These are phyloP conservation scores for Chaetomium fimeti DNA, from an alignment of 495 filamentous ascomycete species.

Conservation along the genomic window DNA sequence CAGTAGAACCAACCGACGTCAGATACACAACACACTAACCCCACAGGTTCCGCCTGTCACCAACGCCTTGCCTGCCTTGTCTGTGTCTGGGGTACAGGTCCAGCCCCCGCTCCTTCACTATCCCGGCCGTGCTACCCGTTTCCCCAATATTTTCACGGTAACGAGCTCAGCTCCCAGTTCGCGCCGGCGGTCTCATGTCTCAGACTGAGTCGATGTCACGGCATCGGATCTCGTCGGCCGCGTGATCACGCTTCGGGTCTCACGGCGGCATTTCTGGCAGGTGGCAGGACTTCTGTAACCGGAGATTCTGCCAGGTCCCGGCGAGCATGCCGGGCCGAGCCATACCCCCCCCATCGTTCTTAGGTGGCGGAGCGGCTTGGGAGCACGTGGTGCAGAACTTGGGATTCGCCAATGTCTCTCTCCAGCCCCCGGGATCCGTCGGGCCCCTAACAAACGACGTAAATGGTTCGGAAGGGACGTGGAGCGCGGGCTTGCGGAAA, in stretches of 20 bases:
- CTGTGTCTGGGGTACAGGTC: slow-evolving; percentile 5
- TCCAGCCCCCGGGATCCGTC: slow-evolving; percentile 5
- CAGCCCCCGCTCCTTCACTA: neutral
- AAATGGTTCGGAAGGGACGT: slow-evolving; percentile 17
- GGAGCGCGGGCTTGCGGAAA: slow-evolving; percentile 13
- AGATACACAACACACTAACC: neutral
- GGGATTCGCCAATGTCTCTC: slow-evolving; percentile 15
- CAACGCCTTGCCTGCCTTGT: slow-evolving; percentile 5
- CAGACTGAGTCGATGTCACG: slow-evolving; percentile 7
- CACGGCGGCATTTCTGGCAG: slow-evolving; percentile 8
- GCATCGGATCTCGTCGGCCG: slow-evolving; percentile 20
- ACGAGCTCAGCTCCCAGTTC: neutral
- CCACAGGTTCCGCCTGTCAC: slow-evolving; percentile 6
- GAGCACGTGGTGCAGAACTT: slow-evolving; percentile 19
- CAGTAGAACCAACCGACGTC: slow-evolving; percentile 5
- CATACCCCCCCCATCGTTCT: slow-evolving; percentile 4
- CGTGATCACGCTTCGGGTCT: slow-evolving; percentile 24
- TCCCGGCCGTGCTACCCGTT: slow-evolving; percentile 4
- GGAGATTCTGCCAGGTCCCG: slow-evolving; percentile 22
- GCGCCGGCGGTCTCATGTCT: neutral
- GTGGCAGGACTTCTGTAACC: slow-evolving; percentile 13
- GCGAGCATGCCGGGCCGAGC: slow-evolving; percentile 19
- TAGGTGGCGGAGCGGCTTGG: neutral
- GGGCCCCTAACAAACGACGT: slow-evolving; percentile 1
- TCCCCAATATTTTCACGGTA: neutral